Percentiles rank a stretch among this genome's conserved stretches.
Evolutionary conservation across 805 yeast species (phyloP).

Genomic region (Hermanozyma aechmeae): DNA sequence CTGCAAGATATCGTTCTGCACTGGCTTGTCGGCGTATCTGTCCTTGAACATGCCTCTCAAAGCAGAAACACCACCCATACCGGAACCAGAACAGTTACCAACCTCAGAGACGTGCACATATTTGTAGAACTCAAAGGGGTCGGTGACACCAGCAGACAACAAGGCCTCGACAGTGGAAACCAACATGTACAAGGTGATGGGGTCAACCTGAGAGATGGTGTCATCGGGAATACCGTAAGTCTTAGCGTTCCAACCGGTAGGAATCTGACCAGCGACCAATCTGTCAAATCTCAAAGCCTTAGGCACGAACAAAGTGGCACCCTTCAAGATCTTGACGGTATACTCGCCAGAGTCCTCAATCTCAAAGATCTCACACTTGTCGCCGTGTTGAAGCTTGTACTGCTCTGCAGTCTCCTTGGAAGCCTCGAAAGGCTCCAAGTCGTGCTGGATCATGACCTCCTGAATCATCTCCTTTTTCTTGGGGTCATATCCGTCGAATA

Average conservation of each 20-base stretch:
- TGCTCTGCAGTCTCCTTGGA: conserved; percentile 93
- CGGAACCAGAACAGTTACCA: conserved; percentile 99
- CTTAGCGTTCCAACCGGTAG: conserved; percentile 96
- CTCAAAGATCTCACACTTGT: conserved; percentile 84
- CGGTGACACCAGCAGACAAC: conserved; percentile 89
- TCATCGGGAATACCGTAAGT: conserved; percentile 94
- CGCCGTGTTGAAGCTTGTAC: conserved; percentile 90
- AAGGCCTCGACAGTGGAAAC: conserved; percentile 95
- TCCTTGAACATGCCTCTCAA: conserved; percentile 96
- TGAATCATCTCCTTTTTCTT: conserved; percentile 86
- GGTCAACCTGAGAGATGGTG: conserved; percentile 89
- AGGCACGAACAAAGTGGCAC: conserved; percentile 86
- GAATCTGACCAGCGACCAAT: conserved; percentile 87
- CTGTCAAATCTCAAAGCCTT: conserved; percentile 74
- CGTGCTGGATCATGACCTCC: conserved; percentile 95
- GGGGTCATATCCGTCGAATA: conserved; percentile 92
- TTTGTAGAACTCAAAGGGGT: conserved; percentile 97
- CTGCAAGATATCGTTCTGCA: conserved; percentile 93
- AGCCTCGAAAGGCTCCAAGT: conserved; percentile 90
- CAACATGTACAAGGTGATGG: conserved; percentile 83
- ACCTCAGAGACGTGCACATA: conserved; percentile 97
- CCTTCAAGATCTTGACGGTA: conserved; percentile 84
- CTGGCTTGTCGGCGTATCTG: conserved; percentile 86
- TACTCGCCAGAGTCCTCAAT: conserved; percentile 86
- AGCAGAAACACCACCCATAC: conserved; percentile 99